These are phyloP conservation scores for Termitomyces sp. DNA, from an alignment of 768 basidiomycete genomes.

Conservation along the genomic window DNA sequence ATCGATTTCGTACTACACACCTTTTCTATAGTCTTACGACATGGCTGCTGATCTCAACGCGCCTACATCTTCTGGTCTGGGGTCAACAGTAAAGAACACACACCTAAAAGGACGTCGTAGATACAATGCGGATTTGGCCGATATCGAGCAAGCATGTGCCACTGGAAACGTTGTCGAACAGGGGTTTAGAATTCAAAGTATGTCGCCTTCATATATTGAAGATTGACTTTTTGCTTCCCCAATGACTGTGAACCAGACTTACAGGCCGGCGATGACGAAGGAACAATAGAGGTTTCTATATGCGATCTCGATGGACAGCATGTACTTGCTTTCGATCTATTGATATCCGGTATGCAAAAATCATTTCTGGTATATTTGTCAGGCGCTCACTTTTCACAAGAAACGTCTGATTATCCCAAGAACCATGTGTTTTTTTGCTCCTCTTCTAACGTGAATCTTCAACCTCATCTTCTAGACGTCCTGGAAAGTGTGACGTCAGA, in stretches of 20 bases:
- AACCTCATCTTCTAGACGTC: conserved; percentile 34
- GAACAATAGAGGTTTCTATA: conserved; percentile 51
- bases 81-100: conserved; percentile 25
- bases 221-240: neutral
- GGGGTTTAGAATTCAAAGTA: conserved; percentile 40
- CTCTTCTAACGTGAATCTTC: conserved; percentile 41
- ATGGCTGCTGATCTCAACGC: conserved; percentile 6
- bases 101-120: conserved; percentile 54
- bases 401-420: conserved; percentile 65
- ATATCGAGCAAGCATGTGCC: conserved; percentile 35
- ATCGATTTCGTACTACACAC: neutral
- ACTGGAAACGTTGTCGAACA: conserved; percentile 30
- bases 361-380: neutral
- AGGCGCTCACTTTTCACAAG: conserved; percentile 24
- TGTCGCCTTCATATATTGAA: conserved; percentile 10
- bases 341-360: conserved; percentile 43
- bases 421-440: conserved; percentile 57
- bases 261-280: conserved; percentile 60
- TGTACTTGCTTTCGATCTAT: conserved; percentile 36
- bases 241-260: conserved; percentile 32
- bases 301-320: conserved; percentile 29
- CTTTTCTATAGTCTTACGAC: neutral
- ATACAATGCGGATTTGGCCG: conserved; percentile 54
- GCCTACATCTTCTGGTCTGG: neutral
- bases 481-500: conserved; percentile 42